Evolutionary conservation across 345 rosid species (phyloP), one percentile per base, ranked within the genome.

Genomic region (Eutrema heterophyllum): DNA sequence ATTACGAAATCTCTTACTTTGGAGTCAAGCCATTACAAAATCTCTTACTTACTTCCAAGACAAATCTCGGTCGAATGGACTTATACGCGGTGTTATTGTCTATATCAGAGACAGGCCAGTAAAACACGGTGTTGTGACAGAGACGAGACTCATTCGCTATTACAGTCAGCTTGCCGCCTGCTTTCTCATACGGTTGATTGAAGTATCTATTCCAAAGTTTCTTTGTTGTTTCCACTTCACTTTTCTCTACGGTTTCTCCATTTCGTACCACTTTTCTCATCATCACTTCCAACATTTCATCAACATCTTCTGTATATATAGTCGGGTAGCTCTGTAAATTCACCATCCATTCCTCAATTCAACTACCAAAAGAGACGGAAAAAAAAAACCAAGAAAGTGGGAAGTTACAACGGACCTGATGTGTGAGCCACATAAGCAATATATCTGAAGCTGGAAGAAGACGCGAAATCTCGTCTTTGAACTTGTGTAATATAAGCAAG

Each of bases 101-200:
- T 33, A 67, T 29, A 70, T 85, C 95, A 0, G 89, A 88, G n/a
- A 82, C 85, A 38, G 81, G 87, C 98, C 96, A 94, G 63, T 80
- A 83, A 59, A 86, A 65, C 18, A 86, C 80, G 3, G 80, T 76
- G 66, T 69, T 81, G 27, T 64, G 73, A n/a, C 78, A 38, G 30
- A 56, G 71, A 49, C 46, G 43, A 44, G 81, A 72, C 27, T 79
- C 79, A 24, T 75, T 50, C 10, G 79, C 74, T 63, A 45, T 5
- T 49, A 83, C 40, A 15, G 68, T 78, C 15, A 86, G 45, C 35
- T 77, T 79, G 14, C 90, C 91, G 36, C 98, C 97, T 53, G 97
- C 95, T 78, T 86, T 93, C 81, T 86, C 95, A 30, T 86, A 89
- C 2, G 96, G 95, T 68, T 88, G 93, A 74, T 89, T 84, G 48